Percentiles rank a stretch among this genome's conserved stretches.
These are phyloP conservation scores for Skeletonema potamos DNA, from an alignment of 108 stramenopile genomes.

Conservation along the genomic window DNA sequence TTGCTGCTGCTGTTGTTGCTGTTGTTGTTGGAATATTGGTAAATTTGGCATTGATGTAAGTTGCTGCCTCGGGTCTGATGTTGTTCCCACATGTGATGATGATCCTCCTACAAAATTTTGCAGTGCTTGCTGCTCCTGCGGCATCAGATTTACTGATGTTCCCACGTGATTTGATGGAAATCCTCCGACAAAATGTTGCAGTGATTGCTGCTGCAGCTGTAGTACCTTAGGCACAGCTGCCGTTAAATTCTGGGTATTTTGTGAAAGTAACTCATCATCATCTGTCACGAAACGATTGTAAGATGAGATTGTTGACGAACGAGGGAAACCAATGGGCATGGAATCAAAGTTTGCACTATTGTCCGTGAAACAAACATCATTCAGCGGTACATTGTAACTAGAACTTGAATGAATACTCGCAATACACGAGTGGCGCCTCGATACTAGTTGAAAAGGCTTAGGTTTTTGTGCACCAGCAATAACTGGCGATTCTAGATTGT, in stretches of 20 bases:
- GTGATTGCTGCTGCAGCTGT: constrained; percentile 12
- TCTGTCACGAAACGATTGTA: neutral
- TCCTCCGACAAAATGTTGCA: neutral
- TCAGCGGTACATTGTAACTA: neutral
- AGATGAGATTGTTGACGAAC: neutral
- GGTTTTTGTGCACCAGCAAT: neutral
- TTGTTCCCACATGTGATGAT: neutral
- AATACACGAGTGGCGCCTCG: neutral
- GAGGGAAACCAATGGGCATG: neutral
- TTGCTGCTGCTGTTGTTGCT: constrained; percentile 1
- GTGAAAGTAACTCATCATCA: neutral
- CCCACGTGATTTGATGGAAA: neutral
- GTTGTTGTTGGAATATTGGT: too few species aligned
- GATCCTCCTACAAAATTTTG: neutral
- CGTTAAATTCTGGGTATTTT: neutral
- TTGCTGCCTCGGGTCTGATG: neutral
- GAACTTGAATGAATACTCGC: neutral
- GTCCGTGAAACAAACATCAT: neutral
- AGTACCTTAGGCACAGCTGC: neutral
- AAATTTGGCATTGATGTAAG: neutral
- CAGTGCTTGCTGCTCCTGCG: constrained; percentile 7
- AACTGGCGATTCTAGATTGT: neutral
- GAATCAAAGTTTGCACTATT: neutral
- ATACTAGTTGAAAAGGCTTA: neutral
- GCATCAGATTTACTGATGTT: neutral